These are phyloP conservation scores for Waltergamsia citrina DNA, from an alignment of 2,329 filamentous ascomycete genomes.

Conservation along the genomic window DNA sequence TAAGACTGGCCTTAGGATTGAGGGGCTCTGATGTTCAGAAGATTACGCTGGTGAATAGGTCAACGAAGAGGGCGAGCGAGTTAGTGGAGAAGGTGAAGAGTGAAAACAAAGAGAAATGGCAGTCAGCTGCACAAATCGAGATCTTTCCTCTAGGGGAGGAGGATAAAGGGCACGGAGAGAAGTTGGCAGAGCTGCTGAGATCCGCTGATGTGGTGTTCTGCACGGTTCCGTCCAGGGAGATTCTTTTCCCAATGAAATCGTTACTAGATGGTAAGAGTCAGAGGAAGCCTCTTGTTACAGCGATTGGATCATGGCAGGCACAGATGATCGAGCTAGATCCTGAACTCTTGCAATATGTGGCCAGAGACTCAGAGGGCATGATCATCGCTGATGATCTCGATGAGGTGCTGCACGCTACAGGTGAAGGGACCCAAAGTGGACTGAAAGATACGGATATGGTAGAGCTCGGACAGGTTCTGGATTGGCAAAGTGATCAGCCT, in stretches of 20 bases:
- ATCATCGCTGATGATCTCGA: conserved; percentile 3
- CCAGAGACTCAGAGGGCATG: conserved; percentile 6
- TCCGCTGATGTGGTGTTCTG: conserved; percentile 19
- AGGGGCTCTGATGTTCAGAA: conserved; percentile 10
- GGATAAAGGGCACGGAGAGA: conserved; percentile 6
- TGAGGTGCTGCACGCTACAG: conserved; percentile 14
- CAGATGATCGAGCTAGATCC: conserved; percentile 22
- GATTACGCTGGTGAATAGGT: conserved; percentile 23
- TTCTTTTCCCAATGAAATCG: conserved; percentile 15
- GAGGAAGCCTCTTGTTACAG: conserved; percentile 14
- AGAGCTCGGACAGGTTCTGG: conserved; percentile 46
- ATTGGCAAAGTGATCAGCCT: conserved; percentile 37
- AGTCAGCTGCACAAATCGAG: conserved; percentile 5
- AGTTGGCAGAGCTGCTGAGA: conserved; percentile 10
- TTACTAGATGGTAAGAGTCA: conserved; percentile 10
- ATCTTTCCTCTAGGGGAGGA: conserved; percentile 6
- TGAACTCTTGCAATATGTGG: conserved; percentile 12
- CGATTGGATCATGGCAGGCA: conserved; percentile 20
- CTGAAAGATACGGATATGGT: conserved; percentile 11
- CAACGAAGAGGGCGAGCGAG: conserved; percentile 10
- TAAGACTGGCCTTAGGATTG: conserved; percentile 52
- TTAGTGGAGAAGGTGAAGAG: conserved; percentile 10
- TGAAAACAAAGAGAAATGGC: conserved; percentile 2
- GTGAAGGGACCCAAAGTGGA: conserved; percentile 18
- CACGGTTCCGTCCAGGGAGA: conserved; percentile 17